A percentile compares a stretch with the other conserved stretches of the same genome.
These are phyloP conservation scores for Paecilomyces fulvus DNA, from an alignment of 2,329 filamentous ascomycete species.

Conservation along the genomic window DNA sequence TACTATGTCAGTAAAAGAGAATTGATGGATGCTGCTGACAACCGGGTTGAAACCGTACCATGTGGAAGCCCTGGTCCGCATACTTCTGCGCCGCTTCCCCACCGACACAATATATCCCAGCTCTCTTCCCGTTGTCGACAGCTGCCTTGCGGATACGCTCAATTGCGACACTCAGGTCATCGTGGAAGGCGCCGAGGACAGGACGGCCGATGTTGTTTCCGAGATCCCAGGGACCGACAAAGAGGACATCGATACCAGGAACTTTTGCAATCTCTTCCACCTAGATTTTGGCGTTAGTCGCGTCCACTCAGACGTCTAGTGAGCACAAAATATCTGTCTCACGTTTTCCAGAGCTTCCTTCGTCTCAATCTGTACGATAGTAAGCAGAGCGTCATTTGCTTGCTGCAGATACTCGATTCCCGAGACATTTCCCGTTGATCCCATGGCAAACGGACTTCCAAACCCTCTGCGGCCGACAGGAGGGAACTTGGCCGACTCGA, in stretches of 20 bases:
- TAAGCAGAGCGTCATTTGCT: constrained; percentile 46
- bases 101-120: constrained; percentile 47
- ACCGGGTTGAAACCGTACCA: constrained; percentile 30
- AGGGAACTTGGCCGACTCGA: constrained; percentile 48
- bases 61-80: constrained; percentile 47
- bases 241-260: constrained; percentile 45
- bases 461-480: constrained; percentile 48
- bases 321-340: background rate
- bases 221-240: constrained; percentile 49
- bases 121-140: constrained; percentile 44
- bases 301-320: background rate
- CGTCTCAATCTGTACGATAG: constrained; percentile 40
- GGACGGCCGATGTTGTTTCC: constrained; percentile 51
- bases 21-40: background rate
- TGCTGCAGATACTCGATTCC: constrained; percentile 43
- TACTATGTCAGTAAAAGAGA: constrained; percentile 1
- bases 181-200: constrained; percentile 40
- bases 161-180: constrained; percentile 45
- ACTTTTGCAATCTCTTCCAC: constrained; percentile 45
- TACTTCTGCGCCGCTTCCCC: constrained; percentile 45
- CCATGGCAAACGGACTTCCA: constrained; percentile 47
- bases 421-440: constrained; percentile 30
- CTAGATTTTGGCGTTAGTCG: constrained; percentile 10
- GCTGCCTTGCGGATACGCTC: constrained; percentile 44
- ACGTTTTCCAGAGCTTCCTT: constrained; percentile 32